Base-by-base conservation (phyloP, 2,329 filamentous ascomycete species). In the Talaromyces sp. region DNA sequence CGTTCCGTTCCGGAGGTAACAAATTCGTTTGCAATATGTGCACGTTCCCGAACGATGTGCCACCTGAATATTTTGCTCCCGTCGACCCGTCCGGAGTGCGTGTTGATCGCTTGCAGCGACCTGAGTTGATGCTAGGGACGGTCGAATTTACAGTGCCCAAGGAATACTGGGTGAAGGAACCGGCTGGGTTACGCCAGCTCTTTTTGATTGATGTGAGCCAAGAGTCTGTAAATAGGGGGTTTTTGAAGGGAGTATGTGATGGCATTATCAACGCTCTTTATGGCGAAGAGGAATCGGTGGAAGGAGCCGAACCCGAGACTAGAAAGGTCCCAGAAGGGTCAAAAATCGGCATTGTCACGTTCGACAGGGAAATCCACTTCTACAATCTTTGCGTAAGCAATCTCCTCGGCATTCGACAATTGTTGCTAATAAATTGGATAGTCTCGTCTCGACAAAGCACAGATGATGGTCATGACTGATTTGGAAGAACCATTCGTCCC, bases 1-100 rank as follows among this genome's bases (percentile, higher is more conserved):
- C 93, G 75, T 99, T 99, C 84, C 87, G 91, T 66, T 90, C 91
- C 17, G 94, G 94, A 43, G 95, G 95, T 65, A 97, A 94, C 80
- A 97, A 96, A 76, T 96, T 97, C 76, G 92, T 97, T 61, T 99
- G 95, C 82, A 99, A 99, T 75, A 91, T 99, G 80, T 99, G 95
- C 81, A 95, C 91, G 25, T 96, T 98, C 76, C 93, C 95, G 59
- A 99, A 98, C 76, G 95, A 99, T 74, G 96, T 96, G 0, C 83
- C 92, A 0, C 80, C 91, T 1, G 94, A 97, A 75, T 99, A 99
- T 79, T 99, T 96, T 77, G 91, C 92, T 63, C 93, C 95, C 19
- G 92, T 92, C 29, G 94, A 92, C 72, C 92, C 92, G 4, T 89
- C 92, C 65, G 95, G 95, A 19, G 87, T 92, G 49, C 89, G 95